Evolutionary conservation across 2,329 filamentous ascomycete species (phyloP).

Genomic region (Anthostomella pinea): DNA sequence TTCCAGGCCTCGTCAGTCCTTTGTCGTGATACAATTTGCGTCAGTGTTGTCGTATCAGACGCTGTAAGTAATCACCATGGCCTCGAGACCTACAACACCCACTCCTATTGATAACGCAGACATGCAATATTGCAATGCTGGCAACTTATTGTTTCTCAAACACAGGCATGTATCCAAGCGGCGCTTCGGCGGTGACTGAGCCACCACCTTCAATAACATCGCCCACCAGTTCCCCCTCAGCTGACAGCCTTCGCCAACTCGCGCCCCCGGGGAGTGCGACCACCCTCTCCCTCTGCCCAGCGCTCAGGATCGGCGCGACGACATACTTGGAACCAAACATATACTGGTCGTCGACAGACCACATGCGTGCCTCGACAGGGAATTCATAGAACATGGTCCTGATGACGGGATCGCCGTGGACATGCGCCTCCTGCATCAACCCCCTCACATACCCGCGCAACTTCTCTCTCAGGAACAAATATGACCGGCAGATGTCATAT

Average conservation of each 20-base stretch:
- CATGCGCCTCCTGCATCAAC: conserved; percentile 59
- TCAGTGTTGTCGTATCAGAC: too few relatives aligned
- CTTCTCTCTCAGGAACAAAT: conserved; percentile 56
- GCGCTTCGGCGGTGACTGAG: conserved; percentile 6
- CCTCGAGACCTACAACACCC: too few relatives aligned
- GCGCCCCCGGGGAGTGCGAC: conserved; percentile 12
- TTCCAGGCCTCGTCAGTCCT: too few relatives aligned
- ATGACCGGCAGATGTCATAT: conserved; percentile 58
- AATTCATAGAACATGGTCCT: conserved; percentile 64
- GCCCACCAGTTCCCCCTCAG: conserved; percentile 10
- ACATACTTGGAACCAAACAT: conserved; percentile 62
- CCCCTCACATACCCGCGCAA: conserved; percentile 55
- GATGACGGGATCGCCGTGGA: conserved; percentile 60
- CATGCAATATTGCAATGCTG: too few relatives aligned
- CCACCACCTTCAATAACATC: conserved; percentile 6
- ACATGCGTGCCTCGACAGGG: conserved; percentile 49
- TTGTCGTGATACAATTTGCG: too few relatives aligned
- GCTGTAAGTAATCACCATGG: too few relatives aligned
- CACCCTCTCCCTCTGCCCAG: conserved; percentile 34
- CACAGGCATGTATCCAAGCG: conserved; percentile 19
- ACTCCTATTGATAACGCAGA: too few relatives aligned
- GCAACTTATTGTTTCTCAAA: conserved; percentile 11
- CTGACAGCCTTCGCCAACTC: conserved; percentile 11
- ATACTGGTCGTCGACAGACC: conserved; percentile 60
- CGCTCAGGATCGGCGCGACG: conserved; percentile 52